These are phyloP conservation scores for Oryza meyeriana DNA, from an alignment of 176 grass and related monocot species.

Conservation along the genomic window DNA sequence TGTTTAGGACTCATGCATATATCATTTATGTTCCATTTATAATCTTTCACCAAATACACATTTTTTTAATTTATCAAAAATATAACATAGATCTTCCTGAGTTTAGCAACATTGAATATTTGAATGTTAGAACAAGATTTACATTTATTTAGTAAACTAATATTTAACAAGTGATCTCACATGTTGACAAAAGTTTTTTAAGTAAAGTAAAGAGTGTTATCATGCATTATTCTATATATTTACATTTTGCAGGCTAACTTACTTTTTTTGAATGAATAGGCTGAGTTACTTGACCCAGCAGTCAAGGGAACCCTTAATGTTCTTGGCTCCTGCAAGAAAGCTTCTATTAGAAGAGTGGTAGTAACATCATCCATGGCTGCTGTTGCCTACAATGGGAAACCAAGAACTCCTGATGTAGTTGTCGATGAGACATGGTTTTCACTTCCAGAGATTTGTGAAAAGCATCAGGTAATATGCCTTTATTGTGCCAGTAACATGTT, in stretches of 20 bases:
- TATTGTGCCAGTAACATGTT: not conserved
- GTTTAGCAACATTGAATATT: not conserved
- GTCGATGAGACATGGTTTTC: constrained; percentile 63
- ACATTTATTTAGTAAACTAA: not conserved
- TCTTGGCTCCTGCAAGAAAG: constrained; percentile 50
- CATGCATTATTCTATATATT: not conserved
- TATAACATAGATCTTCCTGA: not conserved
- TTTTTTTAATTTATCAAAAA: not conserved
- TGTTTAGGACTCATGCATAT: not conserved
- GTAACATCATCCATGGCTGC: constrained; percentile 57
- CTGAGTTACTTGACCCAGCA: constrained; percentile 55
- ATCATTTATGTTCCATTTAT: not conserved
- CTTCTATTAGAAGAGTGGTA: constrained; percentile 41
- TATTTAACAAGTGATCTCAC: not conserved
- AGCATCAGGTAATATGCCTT: constrained; percentile 24
- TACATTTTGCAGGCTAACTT: constrained; percentile 34
- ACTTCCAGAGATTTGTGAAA: constrained; percentile 17
- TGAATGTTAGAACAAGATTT: not conserved
- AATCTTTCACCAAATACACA: not conserved
- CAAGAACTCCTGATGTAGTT: constrained; percentile 49
- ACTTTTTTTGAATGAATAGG: constrained; percentile 27
- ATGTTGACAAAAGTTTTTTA: not conserved
- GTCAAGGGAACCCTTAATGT: constrained; percentile 61
- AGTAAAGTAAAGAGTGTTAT: not conserved
- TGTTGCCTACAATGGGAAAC: constrained; percentile 34